Evolutionary conservation across 345 rosid species (phyloP).

Genomic region (Kandelia obovata): DNA sequence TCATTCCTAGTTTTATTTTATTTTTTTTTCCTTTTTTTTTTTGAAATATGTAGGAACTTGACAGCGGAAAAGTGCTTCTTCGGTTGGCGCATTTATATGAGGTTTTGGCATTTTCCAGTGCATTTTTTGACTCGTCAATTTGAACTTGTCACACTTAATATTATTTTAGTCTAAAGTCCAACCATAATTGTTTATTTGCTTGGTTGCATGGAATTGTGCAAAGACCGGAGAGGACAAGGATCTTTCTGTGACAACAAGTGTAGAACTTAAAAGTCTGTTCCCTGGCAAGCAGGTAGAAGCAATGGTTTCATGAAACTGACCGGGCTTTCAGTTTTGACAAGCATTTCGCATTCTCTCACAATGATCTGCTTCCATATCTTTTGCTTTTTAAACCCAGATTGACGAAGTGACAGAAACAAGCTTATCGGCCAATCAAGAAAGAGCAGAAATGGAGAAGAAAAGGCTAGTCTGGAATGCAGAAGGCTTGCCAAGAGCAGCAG

Average conservation of each 20-base stretch:
- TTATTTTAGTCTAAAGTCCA: background rate
- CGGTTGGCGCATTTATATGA: conserved; percentile 87
- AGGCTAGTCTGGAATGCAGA: conserved; percentile 74
- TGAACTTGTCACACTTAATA: background rate
- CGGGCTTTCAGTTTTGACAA: conserved; percentile 6
- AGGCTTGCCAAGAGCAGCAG: conserved; percentile 31
- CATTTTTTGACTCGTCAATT: background rate
- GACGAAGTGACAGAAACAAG: conserved; percentile 57
- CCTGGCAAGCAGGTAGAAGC: conserved; percentile 42
- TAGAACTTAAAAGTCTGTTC: conserved; percentile 65
- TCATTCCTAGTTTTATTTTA: conserved; percentile 3
- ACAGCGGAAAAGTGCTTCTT: conserved; percentile 66
- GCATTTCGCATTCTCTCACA: background rate
- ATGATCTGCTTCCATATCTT: background rate
- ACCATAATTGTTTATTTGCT: background rate
- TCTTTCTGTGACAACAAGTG: conserved; percentile 56
- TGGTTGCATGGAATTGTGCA: conserved; percentile 8
- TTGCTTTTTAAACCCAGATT: conserved; percentile 40
- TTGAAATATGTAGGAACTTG: conserved; percentile 57
- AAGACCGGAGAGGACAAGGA: conserved; percentile 81
- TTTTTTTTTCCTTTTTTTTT: background rate
- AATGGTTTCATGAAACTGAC: background rate
- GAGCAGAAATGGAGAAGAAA: conserved; percentile 70
- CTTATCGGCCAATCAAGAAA: conserved; percentile 84
- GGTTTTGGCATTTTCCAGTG: conserved; percentile 24